phyloP scores from a whole-genome alignment of 2,329 filamentous ascomycete genomes.

The Penicillium sp. region DNA sequence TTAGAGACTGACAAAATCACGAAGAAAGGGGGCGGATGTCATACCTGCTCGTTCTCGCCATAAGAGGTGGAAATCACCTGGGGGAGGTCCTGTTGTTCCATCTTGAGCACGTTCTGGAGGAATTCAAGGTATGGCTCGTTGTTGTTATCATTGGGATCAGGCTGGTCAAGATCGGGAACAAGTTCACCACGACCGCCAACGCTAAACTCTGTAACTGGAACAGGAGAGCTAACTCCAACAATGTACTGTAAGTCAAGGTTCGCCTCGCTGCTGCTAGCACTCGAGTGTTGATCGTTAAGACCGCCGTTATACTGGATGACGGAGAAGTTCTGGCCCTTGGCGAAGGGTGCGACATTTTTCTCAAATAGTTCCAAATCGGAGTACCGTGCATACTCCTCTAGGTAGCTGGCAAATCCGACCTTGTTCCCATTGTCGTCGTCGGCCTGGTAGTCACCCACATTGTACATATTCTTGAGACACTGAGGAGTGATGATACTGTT shows the following conservation, averaged over 20 bases:
- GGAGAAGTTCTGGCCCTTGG: conserved; percentile 44
- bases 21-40: not conserved
- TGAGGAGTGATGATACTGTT: conserved; percentile 44
- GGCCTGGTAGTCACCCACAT: conserved; percentile 41
- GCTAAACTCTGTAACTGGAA: conserved; percentile 47
- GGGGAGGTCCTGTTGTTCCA: conserved; percentile 27
- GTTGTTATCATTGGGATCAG: conserved; percentile 37
- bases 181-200: conserved; percentile 47
- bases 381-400: conserved; percentile 50
- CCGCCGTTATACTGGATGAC: conserved; percentile 44
- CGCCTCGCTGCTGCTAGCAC: conserved; percentile 45
- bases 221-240: conserved; percentile 42
- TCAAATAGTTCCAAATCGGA: conserved; percentile 45
- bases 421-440: conserved; percentile 35
- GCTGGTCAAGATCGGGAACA: conserved; percentile 49
- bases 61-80: conserved; percentile 43
- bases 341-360: conserved; percentile 36
- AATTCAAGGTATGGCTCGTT: conserved; percentile 48
- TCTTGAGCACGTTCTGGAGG: conserved; percentile 31
- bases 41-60: conserved; percentile 41
- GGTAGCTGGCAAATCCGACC: conserved; percentile 46
- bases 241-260: conserved; percentile 53
- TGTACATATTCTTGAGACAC: conserved; percentile 49
- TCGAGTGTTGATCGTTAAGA: conserved; percentile 34
- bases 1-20: not conserved